These are phyloP conservation scores for Cyberlindnera japonica DNA, from an alignment of 805 yeast species.

Conservation along the genomic window DNA sequence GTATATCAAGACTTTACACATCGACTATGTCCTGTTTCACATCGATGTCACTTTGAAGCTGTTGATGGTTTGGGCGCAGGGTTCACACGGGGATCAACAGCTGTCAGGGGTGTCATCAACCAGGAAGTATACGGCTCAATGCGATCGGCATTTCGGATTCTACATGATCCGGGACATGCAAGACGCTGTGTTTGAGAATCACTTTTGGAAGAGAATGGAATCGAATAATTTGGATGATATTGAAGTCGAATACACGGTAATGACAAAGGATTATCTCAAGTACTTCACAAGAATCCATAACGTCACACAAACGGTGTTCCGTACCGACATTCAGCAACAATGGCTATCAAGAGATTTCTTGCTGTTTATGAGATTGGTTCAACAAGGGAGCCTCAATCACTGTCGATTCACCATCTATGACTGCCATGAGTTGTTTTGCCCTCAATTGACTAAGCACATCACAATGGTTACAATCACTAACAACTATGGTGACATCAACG, in stretches of 20 bases:
- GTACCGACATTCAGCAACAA: neutral
- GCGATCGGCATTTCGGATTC: neutral
- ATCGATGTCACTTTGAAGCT: neutral
- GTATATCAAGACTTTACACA: neutral
- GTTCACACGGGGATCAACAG: neutral
- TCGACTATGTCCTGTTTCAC: slow-evolving; percentile 1
- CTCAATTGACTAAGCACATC: neutral
- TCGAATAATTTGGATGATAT: neutral
- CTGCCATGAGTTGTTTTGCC: neutral
- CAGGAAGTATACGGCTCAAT: neutral
- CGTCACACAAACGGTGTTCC: neutral
- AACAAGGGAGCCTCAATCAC: neutral
- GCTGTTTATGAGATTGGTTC: neutral
- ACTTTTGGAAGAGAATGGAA: neutral
- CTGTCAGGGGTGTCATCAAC: neutral
- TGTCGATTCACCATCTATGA: neutral
- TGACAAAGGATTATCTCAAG: slow-evolving; percentile 1
- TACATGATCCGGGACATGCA: neutral
- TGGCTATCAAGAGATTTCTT: neutral
- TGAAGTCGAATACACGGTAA: neutral
- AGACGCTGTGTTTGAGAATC: slow-evolving; percentile 3
- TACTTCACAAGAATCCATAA: neutral
- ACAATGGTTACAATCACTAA: neutral
- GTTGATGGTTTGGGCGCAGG: neutral
- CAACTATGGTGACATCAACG: neutral